Percentiles rank a stretch among this genome's conserved stretches.
Evolutionary conservation across 1,284 basidiomycete genomes (phyloP).

Genomic region (Apiotrichum gamsii): DNA sequence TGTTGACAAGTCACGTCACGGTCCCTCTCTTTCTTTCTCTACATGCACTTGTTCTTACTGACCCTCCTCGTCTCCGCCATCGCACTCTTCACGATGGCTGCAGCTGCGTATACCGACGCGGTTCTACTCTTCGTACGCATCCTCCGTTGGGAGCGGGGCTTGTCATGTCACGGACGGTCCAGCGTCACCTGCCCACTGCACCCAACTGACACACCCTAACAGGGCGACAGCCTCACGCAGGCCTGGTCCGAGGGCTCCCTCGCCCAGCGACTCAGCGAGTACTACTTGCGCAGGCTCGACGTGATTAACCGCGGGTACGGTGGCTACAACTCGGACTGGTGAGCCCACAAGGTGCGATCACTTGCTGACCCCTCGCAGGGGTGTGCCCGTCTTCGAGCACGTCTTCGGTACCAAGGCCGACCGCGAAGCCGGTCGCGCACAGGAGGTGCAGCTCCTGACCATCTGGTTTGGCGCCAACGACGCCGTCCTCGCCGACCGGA

Average conservation of each 20-base stretch:
- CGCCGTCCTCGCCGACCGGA: slow-evolving; percentile 54
- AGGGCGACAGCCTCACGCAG: slow-evolving; percentile 47
- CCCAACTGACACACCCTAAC: background rate
- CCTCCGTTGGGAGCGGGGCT: background rate
- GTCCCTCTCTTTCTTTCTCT: background rate
- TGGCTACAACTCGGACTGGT: slow-evolving; percentile 19
- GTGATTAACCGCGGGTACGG: slow-evolving; percentile 68
- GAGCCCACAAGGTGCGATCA: slow-evolving; percentile 1
- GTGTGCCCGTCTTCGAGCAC: slow-evolving; percentile 67
- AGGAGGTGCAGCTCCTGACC: slow-evolving; percentile 59
- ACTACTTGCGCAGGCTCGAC: slow-evolving; percentile 70
- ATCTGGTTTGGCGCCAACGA: slow-evolving; percentile 89
- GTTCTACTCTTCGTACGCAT: slow-evolving; percentile 41
- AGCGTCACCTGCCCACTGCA: background rate
- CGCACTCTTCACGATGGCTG: slow-evolving; percentile 30
- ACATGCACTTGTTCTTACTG: background rate
- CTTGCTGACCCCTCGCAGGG: slow-evolving; percentile 49
- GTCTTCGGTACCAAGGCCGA: slow-evolving; percentile 56
- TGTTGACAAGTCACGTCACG: too few relatives aligned
- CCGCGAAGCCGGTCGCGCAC: slow-evolving; percentile 52
- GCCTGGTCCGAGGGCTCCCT: slow-evolving; percentile 37
- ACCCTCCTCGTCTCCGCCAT: background rate
- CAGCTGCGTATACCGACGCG: slow-evolving; percentile 33
- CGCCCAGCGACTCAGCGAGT: slow-evolving; percentile 46
- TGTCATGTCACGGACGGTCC: too few relatives aligned